Percentiles rank a stretch among this genome's conserved stretches.
Evolutionary conservation across 2,329 filamentous ascomycete genomes (phyloP).

Genomic region (Rhynchosporium agropyri): DNA sequence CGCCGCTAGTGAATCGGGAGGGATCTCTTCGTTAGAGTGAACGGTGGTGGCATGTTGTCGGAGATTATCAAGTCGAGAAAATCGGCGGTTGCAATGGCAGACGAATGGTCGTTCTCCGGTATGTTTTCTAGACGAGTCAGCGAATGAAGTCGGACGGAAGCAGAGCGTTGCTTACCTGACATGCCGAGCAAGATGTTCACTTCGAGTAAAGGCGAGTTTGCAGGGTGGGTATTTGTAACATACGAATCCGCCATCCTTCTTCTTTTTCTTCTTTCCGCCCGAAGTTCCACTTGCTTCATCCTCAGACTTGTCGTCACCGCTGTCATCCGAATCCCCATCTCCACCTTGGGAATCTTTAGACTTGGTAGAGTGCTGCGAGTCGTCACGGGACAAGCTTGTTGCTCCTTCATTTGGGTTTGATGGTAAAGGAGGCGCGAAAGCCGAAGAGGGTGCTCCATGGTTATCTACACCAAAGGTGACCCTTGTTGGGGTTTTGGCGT

Average conservation of each 20-base stretch:
- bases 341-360: conserved; percentile 69
- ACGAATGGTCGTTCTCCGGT: conserved; percentile 96
- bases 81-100: conserved; percentile 90
- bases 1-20: conserved; percentile 87
- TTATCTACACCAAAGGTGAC: conserved; percentile 53
- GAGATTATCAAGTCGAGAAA: conserved; percentile 92
- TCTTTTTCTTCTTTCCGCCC: conserved; percentile 67
- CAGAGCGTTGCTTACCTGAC: conserved; percentile 67
- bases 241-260: conserved; percentile 94
- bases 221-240: conserved; percentile 95
- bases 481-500: conserved; percentile 67
- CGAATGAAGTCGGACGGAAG: conserved; percentile 33
- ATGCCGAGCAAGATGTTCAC: conserved; percentile 91
- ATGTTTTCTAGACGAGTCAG: conserved; percentile 70
- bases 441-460: conserved; percentile 57
- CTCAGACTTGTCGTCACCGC: conserved; percentile 57
- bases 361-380: conserved; percentile 63
- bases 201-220: conserved; percentile 90
- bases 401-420: conserved; percentile 49
- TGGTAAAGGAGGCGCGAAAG: conserved; percentile 52
- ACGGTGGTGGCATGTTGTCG: conserved; percentile 97
- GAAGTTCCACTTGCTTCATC: conserved; percentile 66
- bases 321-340: conserved; percentile 65
- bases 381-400: conserved; percentile 52
- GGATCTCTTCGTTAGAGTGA: conserved; percentile 96